These are phyloP conservation scores for Neoscytalidium dimidiatum DNA, from an alignment of 2,329 filamentous ascomycete genomes.

Conservation along the genomic window DNA sequence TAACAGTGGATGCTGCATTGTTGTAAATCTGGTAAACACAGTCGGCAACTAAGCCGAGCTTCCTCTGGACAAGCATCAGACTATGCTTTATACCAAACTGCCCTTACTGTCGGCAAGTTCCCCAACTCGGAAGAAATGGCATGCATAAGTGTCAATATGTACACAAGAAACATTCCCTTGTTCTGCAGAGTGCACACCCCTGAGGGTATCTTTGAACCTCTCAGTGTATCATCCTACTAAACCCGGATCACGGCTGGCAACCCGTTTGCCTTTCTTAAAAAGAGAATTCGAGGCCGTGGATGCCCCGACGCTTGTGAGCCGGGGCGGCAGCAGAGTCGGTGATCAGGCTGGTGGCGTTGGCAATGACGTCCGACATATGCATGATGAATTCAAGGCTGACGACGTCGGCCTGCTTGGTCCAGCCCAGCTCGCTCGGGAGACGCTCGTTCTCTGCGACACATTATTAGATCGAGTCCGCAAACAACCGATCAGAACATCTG, in stretches of 20 bases:
- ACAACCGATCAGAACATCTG: neutral
- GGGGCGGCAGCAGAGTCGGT: neutral
- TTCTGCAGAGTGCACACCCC: too few species aligned
- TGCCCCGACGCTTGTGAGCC: neutral
- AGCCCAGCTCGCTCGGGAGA: slow-evolving; percentile 45
- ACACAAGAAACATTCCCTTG: too few species aligned
- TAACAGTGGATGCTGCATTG: too few species aligned
- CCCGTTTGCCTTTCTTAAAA: neutral
- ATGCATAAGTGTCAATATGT: too few species aligned
- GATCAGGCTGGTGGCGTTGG: neutral
- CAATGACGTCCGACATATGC: neutral
- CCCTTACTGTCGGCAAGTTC: too few species aligned
- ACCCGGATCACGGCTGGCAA: neutral
- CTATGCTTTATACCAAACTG: too few species aligned
- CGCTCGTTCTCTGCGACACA: slow-evolving; percentile 43
- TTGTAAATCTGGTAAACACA: too few species aligned
- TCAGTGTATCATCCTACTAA: too few species aligned
- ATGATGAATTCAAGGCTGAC: slow-evolving; percentile 24
- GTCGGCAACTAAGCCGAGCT: too few species aligned
- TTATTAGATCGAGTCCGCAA: neutral
- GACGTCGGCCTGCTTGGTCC: slow-evolving; percentile 26
- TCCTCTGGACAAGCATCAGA: too few species aligned
- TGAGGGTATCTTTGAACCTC: too few species aligned
- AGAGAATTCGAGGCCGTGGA: neutral
- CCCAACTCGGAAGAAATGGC: too few species aligned